Conservation (phyloP, 2,329 filamentous ascomycete genomes). For the Botrytis aclada region DNA sequence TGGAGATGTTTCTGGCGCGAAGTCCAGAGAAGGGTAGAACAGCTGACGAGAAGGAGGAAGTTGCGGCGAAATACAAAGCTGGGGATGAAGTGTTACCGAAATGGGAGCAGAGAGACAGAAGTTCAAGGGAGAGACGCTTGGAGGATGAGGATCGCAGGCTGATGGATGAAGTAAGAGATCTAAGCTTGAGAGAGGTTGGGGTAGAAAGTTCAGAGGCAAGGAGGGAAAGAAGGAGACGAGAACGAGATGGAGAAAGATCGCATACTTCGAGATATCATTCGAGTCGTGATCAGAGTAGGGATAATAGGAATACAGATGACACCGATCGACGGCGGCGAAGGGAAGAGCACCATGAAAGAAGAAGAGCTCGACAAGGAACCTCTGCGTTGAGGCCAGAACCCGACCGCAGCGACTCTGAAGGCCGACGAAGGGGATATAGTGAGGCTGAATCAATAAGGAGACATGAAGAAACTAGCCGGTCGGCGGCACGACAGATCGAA, state of each 20-base stretch:
- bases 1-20: constrained; percentile 82
- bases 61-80: constrained; percentile 71
- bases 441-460: constrained; percentile 31
- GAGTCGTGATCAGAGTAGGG: constrained; percentile 39
- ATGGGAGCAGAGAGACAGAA: constrained; percentile 50
- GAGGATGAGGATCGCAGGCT: constrained; percentile 43
- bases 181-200: constrained; percentile 59
- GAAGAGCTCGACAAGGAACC: constrained; percentile 27
- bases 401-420: constrained; percentile 26
- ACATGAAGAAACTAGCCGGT: constrained; percentile 32
- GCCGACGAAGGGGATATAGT: constrained; percentile 30
- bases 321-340: constrained; percentile 36
- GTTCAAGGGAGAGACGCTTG: constrained; percentile 50
- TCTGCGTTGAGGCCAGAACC: constrained; percentile 21
- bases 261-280: constrained; percentile 31
- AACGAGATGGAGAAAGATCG: constrained; percentile 29
- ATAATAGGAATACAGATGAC: constrained; percentile 32
- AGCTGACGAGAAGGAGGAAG: constrained; percentile 70
- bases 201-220: constrained; percentile 40
- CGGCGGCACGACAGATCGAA: constrained; percentile 60
- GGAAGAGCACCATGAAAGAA: constrained; percentile 36
- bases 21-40: constrained; percentile 73
- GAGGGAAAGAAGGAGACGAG: constrained; percentile 35
- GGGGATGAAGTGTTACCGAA: constrained; percentile 78
- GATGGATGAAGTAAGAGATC: constrained; percentile 33